Conservation (phyloP, 805 yeast genomes). For the Candida sanyiensis region DNA sequence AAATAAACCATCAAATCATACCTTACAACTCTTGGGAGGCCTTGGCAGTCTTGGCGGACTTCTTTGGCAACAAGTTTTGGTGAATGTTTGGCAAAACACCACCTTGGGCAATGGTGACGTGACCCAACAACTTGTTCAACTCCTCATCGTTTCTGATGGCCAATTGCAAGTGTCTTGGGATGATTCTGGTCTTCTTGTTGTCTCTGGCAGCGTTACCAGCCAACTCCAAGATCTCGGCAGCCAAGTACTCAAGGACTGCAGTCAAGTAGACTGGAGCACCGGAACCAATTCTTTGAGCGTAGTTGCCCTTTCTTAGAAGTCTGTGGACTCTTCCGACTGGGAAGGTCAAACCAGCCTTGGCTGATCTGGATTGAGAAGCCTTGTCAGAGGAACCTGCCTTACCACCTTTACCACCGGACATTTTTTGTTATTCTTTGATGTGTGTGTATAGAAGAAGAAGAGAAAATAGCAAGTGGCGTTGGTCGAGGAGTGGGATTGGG, state of each 20-base stretch:
- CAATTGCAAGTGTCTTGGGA: slow-evolving; percentile 94
- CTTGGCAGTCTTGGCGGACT: slow-evolving; percentile 51
- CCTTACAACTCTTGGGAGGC: slow-evolving; percentile 55
- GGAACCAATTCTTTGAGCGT: slow-evolving; percentile 98
- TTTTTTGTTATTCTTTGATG: slow-evolving; percentile 25
- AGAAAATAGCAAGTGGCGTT: neutral
- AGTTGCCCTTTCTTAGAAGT: slow-evolving; percentile 92
- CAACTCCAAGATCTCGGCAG: slow-evolving; percentile 96
- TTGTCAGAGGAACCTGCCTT: slow-evolving; percentile 94
- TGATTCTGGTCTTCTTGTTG: slow-evolving; percentile 90
- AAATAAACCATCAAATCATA: slow-evolving; percentile 9
- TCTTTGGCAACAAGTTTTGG: slow-evolving; percentile 84
- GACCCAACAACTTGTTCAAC: slow-evolving; percentile 85
- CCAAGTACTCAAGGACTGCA: slow-evolving; percentile 93
- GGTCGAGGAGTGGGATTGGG: neutral
- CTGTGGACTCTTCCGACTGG: slow-evolving; percentile 99
- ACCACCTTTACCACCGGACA: slow-evolving; percentile 76
- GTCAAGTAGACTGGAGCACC: slow-evolving; percentile 99
- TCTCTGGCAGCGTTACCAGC: slow-evolving; percentile 99
- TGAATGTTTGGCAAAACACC: slow-evolving; percentile 87
- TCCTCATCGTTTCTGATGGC: slow-evolving; percentile 99
- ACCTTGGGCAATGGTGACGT: slow-evolving; percentile 96
- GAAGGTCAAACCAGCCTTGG: slow-evolving; percentile 98
- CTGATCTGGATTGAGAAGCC: slow-evolving; percentile 96
- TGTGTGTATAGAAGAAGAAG: slow-evolving; percentile 5